Percentiles rank a stretch among this genome's conserved stretches.
Evolutionary conservation across 768 basidiomycete species (phyloP).

Genomic region (Calocybe gangraenosa): DNA sequence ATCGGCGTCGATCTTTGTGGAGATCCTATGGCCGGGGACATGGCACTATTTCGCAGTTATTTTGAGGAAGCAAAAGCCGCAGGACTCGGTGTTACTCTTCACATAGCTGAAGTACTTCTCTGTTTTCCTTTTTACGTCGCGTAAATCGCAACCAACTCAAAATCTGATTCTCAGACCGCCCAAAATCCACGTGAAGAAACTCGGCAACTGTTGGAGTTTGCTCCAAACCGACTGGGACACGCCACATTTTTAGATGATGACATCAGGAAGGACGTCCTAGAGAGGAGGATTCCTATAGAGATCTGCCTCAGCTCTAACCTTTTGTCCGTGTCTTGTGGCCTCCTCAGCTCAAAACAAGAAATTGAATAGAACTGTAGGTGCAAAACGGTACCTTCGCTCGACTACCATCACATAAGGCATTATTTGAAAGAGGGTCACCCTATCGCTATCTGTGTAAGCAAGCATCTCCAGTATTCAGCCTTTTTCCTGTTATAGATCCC

Average conservation of each 20-base stretch:
- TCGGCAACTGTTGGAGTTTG: conserved; percentile 51
- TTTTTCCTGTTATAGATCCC: not conserved
- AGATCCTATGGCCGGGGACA: conserved; percentile 60
- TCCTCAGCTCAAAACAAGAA: not conserved
- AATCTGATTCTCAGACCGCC: conserved; percentile 37
- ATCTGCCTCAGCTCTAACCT: conserved; percentile 82
- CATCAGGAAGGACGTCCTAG: conserved; percentile 50
- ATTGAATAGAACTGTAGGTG: conserved; percentile 34
- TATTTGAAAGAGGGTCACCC: conserved; percentile 65
- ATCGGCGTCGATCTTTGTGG: conserved; percentile 84
- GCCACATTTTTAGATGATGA: conserved; percentile 74
- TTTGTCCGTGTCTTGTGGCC: conserved; percentile 39
- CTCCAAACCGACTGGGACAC: conserved; percentile 71
- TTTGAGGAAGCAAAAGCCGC: conserved; percentile 52
- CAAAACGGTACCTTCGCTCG: conserved; percentile 62
- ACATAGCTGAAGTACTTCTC: conserved; percentile 65
- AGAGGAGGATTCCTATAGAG: conserved; percentile 60
- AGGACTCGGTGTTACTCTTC: conserved; percentile 71
- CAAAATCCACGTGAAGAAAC: conserved; percentile 56
- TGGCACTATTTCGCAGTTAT: conserved; percentile 43
- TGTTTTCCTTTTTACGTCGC: not conserved
- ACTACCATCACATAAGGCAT: conserved; percentile 69
- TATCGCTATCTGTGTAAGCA: conserved; percentile 70
- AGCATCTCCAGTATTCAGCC: not conserved
- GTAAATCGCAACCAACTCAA: not conserved